Conservation (phyloP, 202 grass and related monocot genomes). For the Setaria viridis region DNA sequence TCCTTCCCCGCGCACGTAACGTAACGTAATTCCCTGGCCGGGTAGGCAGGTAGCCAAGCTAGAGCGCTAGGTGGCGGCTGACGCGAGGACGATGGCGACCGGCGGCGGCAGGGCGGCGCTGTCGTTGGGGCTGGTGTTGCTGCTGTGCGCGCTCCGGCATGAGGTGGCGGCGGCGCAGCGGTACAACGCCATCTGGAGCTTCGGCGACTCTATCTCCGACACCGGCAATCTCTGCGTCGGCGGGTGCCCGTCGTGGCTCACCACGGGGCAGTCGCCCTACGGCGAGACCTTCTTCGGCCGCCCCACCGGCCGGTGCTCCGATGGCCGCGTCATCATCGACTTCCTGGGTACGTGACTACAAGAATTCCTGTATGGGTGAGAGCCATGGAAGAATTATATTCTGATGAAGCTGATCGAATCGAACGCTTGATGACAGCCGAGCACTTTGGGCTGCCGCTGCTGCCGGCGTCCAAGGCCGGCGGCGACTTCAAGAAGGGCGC, state of each 20-base stretch:
- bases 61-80: no score
- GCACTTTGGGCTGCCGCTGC: slow-evolving; percentile 79
- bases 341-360: slow-evolving; percentile 59
- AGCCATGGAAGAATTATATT: no score
- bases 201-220: slow-evolving; percentile 96
- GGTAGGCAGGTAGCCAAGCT: background rate
- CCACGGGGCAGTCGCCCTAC: slow-evolving; percentile 77
- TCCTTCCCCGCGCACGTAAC: background rate
- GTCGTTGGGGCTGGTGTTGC: background rate
- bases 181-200: slow-evolving; percentile 93
- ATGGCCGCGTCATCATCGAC: slow-evolving; percentile 91
- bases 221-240: slow-evolving; percentile 88
- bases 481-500: slow-evolving; percentile 82
- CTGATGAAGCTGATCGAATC: no score
- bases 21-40: background rate
- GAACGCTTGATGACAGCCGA: slow-evolving; percentile 36
- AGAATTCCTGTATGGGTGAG: no score
- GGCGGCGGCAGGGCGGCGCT: background rate
- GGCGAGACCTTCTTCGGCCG: slow-evolving; percentile 89
- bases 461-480: slow-evolving; percentile 66
- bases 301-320: slow-evolving; percentile 85
- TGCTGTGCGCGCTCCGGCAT: slow-evolving; percentile 25
- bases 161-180: slow-evolving; percentile 44
- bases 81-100: background rate
- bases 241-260: slow-evolving; percentile 84